A percentile compares a stretch with the other conserved stretches of the same genome.
These are phyloP conservation scores for Cryptococcus hybrid DNA, from an alignment of 1,284 basidiomycete species.

Conservation along the genomic window DNA sequence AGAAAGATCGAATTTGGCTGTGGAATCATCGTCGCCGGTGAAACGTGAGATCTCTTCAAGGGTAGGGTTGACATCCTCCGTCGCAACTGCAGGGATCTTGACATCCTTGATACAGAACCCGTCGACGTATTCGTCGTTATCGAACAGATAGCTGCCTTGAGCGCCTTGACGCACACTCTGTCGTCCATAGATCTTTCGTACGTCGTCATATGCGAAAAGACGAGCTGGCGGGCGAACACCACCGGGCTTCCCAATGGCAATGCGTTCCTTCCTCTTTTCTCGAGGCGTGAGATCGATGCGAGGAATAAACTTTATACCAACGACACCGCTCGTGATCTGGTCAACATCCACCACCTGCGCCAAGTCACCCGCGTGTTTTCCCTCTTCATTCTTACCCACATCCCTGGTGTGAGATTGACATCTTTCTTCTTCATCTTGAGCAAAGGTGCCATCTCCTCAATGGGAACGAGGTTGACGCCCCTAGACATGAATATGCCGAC, in stretches of 20 bases:
- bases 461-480: slow-evolving; percentile 83
- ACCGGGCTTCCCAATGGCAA: slow-evolving; percentile 52
- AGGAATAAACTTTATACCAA: slow-evolving; percentile 90
- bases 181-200: slow-evolving; percentile 79
- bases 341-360: slow-evolving; percentile 95
- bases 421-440: slow-evolving; percentile 96
- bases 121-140: slow-evolving; percentile 88
- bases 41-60: slow-evolving; percentile 96
- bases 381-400: slow-evolving; percentile 93
- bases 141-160: slow-evolving; percentile 75
- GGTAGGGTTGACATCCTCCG: slow-evolving; percentile 91
- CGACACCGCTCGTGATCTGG: slow-evolving; percentile 69
- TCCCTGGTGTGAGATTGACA: slow-evolving; percentile 76
- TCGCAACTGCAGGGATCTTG: slow-evolving; percentile 71
- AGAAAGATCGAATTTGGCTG: slow-evolving; percentile 42
- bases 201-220: slow-evolving; percentile 93
- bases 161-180: slow-evolving; percentile 63
- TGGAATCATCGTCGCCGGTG: slow-evolving; percentile 54
- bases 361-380: slow-evolving; percentile 91
- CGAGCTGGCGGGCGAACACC: slow-evolving; percentile 74
- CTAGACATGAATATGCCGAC: slow-evolving; percentile 82
- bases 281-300: slow-evolving; percentile 93
- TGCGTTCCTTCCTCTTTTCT: slow-evolving; percentile 64
- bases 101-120: slow-evolving; percentile 98
- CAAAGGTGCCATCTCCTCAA: slow-evolving; percentile 97